Base-by-base conservation (phyloP, 257 asterid species). In the Solanum microdontum region DNA sequence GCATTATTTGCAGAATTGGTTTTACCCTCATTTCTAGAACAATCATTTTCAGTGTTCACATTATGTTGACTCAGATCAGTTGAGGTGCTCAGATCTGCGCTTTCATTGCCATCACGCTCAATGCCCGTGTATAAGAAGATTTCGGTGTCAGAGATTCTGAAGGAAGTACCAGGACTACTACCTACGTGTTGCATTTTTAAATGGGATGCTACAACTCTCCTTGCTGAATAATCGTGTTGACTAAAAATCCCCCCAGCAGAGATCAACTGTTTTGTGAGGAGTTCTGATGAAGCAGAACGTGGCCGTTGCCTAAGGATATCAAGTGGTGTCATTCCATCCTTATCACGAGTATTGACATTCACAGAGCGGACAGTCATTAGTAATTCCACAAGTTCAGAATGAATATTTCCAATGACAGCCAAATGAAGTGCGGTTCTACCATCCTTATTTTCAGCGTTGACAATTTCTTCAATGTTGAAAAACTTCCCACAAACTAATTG, bases 81-180 rank as follows among this genome's bases (percentile, higher is more conserved):
- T 7, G 98, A 93, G 9, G 90, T 70, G 90, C 90, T 89, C 86
- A 87, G 84, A 1, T 72, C 89, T 1, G 86, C 86, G 68, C 92
- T 88, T 4, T 90, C 95, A 76, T 84, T 32, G 48, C 91, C 93
- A 6, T 93, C 94, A 36, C 89, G 91, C 85, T 93, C 98, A 55
- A 94, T 75, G 28, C 99, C 98, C 0, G 97, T 94, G 88, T 91
- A 89, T 84, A 93, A 73, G 72, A 97, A 94, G 69, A 97, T 94
- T 87, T 97, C 98, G 1, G 92, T 89, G 88, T 97, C 99, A 17
- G 96, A 95, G 70, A 94, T 91, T 85, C 96, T 87, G 88, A 97
- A 97, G 4, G 98, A 95, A 6, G 98, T 94, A 26, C 99, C 99
- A 0, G 99, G 99, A 79, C 98, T 95, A 86, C 89, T 89, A 13